Conservation (phyloP, 306 rosid genomes). For the Prunus campanulata region DNA sequence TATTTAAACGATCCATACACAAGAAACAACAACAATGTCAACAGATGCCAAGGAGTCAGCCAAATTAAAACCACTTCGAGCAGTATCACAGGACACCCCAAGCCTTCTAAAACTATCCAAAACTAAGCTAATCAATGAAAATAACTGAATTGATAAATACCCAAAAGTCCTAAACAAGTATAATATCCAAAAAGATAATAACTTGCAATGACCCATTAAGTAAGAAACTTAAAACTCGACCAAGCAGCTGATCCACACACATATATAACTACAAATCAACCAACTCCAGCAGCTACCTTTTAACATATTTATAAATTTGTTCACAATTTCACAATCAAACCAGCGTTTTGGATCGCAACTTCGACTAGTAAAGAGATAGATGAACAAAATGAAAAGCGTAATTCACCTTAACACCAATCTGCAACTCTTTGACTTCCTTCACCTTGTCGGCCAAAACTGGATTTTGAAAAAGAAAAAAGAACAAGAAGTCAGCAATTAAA, state of each 20-base stretch:
- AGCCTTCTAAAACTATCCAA: neutral
- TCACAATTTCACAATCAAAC: neutral
- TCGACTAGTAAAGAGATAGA: neutral
- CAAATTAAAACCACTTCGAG: neutral
- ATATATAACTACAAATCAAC: neutral
- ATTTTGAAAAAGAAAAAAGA: neutral
- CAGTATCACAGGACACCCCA: neutral
- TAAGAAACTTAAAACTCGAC: neutral
- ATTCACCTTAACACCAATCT: constrained; percentile 89
- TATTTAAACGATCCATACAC: neutral
- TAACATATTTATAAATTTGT: neutral
- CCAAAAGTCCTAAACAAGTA: neutral
- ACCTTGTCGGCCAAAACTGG: constrained; percentile 73
- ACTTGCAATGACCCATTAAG: neutral
- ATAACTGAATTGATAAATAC: neutral
- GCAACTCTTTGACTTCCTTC: constrained; percentile 80
- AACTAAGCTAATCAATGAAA: neutral
- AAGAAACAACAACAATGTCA: neutral
- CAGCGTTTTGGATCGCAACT: neutral
- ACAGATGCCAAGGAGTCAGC: neutral
- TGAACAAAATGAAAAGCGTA: neutral
- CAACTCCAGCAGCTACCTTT: neutral
- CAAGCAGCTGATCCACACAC: neutral
- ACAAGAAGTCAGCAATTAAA: constrained; percentile 5
- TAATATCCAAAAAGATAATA: neutral